A percentile compares a stretch with the other conserved stretches of the same genome.
Evolutionary conservation across 306 rosid genomes (phyloP).

Genomic region (Vigna trinervia): DNA sequence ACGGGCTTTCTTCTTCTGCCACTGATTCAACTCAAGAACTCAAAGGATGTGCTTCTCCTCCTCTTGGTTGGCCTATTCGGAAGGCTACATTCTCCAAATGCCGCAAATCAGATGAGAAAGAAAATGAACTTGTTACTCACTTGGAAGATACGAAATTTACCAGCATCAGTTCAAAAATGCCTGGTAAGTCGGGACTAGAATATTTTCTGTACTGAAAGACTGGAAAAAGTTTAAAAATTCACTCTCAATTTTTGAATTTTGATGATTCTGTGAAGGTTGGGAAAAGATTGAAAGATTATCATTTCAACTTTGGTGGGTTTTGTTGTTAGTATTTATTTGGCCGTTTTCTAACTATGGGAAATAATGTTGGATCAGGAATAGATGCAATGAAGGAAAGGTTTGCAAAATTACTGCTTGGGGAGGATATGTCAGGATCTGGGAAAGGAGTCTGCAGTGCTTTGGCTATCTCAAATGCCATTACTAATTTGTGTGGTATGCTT

Average conservation of each 20-base stretch:
- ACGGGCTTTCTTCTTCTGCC: conserved; percentile 53
- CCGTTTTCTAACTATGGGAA: conserved; percentile 23
- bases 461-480: conserved; percentile 90
- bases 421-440: conserved; percentile 97
- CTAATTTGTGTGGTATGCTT: conserved; percentile 83
- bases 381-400: conserved; percentile 91
- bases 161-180: conserved; percentile 56
- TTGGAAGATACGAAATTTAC: conserved; percentile 50
- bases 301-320: not conserved
- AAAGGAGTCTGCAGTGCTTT: conserved; percentile 93
- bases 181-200: conserved; percentile 56
- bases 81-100: conserved; percentile 64
- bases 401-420: conserved; percentile 89
- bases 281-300: not conserved
- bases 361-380: conserved; percentile 50
- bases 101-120: conserved; percentile 57
- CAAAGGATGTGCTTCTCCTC: conserved; percentile 58
- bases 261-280: not conserved
- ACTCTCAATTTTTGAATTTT: not conserved
- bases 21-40: conserved; percentile 51
- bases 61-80: conserved; percentile 81
- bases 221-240: no score
- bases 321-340: conserved; percentile 31
- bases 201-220: not conserved
- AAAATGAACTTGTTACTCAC: conserved; percentile 46